Conservation (phyloP, 495 filamentous ascomycete species). For the Oidiodendron maius region DNA sequence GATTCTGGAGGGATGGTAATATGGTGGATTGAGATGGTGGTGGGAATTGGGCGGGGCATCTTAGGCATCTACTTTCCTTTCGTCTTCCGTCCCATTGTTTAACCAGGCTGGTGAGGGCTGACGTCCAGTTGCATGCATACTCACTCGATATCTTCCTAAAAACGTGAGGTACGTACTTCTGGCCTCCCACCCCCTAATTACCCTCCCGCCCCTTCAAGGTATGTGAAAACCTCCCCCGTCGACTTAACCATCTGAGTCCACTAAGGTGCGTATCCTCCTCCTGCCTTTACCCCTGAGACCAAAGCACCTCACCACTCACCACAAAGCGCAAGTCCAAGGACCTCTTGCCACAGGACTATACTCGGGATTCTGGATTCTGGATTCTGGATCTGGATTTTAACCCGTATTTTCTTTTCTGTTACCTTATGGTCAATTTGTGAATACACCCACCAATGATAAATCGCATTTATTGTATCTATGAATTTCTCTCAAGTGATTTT, state of each 20-base stretch:
- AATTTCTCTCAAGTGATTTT: too few species aligned
- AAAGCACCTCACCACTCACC: slow-evolving; percentile 1
- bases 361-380: background rate
- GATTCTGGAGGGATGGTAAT: background rate
- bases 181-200: background rate
- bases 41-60: slow-evolving; percentile 1
- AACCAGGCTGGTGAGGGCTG: slow-evolving; percentile 9
- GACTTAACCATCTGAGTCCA: background rate
- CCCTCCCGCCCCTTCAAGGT: background rate
- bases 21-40: slow-evolving; percentile 1
- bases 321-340: slow-evolving; percentile 1
- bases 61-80: slow-evolving; percentile 21
- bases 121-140: background rate
- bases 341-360: too few species aligned
- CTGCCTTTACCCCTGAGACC: background rate
- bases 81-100: slow-evolving; percentile 14
- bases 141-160: background rate
- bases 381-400: too few species aligned
- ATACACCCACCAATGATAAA: too few species aligned
- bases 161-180: background rate
- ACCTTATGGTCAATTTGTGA: too few species aligned
- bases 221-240: background rate
- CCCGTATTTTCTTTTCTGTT: too few species aligned
- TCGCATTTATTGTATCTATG: too few species aligned
- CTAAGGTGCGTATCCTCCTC: slow-evolving; percentile 1